Conservation (phyloP, 2,329 filamentous ascomycete genomes). For the Stagonosporopsis vannaccii region DNA sequence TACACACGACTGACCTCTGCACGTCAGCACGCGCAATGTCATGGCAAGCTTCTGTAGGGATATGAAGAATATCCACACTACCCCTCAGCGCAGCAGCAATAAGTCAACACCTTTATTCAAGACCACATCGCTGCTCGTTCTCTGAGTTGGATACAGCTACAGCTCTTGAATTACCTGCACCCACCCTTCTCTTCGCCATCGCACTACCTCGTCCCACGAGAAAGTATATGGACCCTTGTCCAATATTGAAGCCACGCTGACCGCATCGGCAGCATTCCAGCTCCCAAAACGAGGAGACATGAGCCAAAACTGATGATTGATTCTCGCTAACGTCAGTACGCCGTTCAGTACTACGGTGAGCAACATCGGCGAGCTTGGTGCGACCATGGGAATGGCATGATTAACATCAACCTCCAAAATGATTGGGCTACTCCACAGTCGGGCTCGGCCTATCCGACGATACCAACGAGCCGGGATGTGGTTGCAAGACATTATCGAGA, state of each 20-base stretch:
- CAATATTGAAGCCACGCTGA: constrained; percentile 12
- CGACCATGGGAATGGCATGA: constrained; percentile 3
- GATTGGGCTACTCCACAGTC: constrained; percentile 3
- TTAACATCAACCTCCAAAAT: background rate
- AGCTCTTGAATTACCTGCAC: background rate
- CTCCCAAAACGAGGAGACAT: constrained; percentile 11
- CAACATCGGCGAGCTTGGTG: constrained; percentile 15
- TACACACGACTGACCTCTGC: background rate
- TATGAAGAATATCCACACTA: background rate
- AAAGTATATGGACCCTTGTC: constrained; percentile 1
- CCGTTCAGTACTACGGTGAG: constrained; percentile 19
- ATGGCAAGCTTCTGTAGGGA: background rate
- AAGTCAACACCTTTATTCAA: background rate
- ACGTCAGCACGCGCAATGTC: constrained; percentile 1
- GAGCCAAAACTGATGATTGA: constrained; percentile 14
- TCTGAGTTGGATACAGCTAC: background rate
- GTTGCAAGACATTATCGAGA: constrained; percentile 8
- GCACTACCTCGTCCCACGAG: constrained; percentile 1
- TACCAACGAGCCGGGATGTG: background rate
- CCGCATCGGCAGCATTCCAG: constrained; percentile 17
- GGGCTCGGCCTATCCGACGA: background rate
- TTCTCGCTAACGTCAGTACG: constrained; percentile 13
- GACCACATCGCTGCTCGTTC: background rate
- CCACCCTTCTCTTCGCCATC: background rate
- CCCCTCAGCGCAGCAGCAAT: background rate